Percentiles rank a stretch among this genome's conserved stretches.
These are phyloP conservation scores for Mediolabrus comicus DNA, from an alignment of 108 stramenopile genomes.

Conservation along the genomic window DNA sequence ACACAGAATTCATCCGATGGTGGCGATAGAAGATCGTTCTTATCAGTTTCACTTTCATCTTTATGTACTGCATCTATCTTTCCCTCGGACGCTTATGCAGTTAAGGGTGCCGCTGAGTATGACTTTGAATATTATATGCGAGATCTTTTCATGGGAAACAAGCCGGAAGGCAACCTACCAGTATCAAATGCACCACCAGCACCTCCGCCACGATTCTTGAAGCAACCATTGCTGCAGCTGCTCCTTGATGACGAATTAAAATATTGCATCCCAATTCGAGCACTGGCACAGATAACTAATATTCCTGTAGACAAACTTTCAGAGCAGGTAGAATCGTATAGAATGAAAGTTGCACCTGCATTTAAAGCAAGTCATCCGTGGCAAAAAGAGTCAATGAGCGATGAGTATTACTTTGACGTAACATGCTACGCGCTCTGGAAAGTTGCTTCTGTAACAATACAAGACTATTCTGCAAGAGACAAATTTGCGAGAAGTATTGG, in stretches of 20 bases:
- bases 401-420: constrained; percentile 85
- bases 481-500: constrained; percentile 63
- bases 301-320: constrained; percentile 15
- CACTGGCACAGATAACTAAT: constrained; percentile 19
- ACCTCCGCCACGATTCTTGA: constrained; percentile 55
- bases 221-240: constrained; percentile 43
- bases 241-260: constrained; percentile 48
- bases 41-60: neutral
- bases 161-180: constrained; percentile 61
- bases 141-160: constrained; percentile 73
- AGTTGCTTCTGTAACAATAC: constrained; percentile 58
- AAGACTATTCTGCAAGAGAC: constrained; percentile 60
- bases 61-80: neutral
- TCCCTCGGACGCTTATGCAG: constrained; percentile 44
- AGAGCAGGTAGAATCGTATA: constrained; percentile 16
- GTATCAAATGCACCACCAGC: constrained; percentile 49
- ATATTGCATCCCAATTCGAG: constrained; percentile 45
- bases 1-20: no score
- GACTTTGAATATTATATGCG: constrained; percentile 86
- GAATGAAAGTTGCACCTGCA: constrained; percentile 45
- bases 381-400: constrained; percentile 52
- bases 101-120: constrained; percentile 80
- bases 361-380: constrained; percentile 60
- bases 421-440: constrained; percentile 80
- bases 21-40: neutral